phyloP scores from a whole-genome alignment of 2,329 filamentous ascomycete species.

The Colletotrichum scovillei region DNA sequence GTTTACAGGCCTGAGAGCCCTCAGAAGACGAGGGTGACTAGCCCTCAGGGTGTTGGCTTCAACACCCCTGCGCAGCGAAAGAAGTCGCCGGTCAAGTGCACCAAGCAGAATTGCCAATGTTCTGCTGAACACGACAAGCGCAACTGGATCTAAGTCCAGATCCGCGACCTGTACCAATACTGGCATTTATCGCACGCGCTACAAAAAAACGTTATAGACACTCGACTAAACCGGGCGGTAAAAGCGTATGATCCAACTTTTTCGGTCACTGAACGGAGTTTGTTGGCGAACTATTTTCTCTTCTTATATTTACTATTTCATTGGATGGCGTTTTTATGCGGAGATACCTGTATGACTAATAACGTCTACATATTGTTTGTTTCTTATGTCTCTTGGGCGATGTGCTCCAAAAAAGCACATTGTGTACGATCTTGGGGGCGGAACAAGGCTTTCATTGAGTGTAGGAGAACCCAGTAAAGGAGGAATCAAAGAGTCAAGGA shows the following conservation, averaged over 20 bases:
- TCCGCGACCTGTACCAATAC: slow-evolving; percentile 9
- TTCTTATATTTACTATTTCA: slow-evolving; percentile 36
- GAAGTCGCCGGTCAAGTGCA: slow-evolving; percentile 30
- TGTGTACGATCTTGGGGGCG: slow-evolving; percentile 15
- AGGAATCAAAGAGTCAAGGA: neutral
- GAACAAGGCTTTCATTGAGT: slow-evolving; percentile 9
- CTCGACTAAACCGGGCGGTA: slow-evolving; percentile 23
- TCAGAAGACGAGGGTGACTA: slow-evolving; percentile 50
- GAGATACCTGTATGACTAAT: slow-evolving; percentile 36
- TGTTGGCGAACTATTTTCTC: slow-evolving; percentile 30
- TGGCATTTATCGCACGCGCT: slow-evolving; percentile 37
- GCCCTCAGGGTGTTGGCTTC: slow-evolving; percentile 57
- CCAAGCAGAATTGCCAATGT: slow-evolving; percentile 36
- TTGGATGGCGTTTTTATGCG: slow-evolving; percentile 34
- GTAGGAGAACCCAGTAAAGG: neutral
- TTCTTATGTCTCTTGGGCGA: slow-evolving; percentile 21
- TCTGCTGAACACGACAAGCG: slow-evolving; percentile 37
- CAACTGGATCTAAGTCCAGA: slow-evolving; percentile 45
- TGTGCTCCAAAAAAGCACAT: neutral
- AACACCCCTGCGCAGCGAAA: slow-evolving; percentile 37
- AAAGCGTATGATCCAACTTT: slow-evolving; percentile 26
- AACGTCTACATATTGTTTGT: slow-evolving; percentile 35
- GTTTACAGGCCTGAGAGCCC: slow-evolving; percentile 62
- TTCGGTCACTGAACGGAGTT: slow-evolving; percentile 32
- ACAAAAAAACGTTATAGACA: slow-evolving; percentile 25